A percentile compares a stretch with the other conserved stretches of the same genome.
phyloP scores from a whole-genome alignment of 768 basidiomycete genomes.

The Kwoniella shandongensis region DNA sequence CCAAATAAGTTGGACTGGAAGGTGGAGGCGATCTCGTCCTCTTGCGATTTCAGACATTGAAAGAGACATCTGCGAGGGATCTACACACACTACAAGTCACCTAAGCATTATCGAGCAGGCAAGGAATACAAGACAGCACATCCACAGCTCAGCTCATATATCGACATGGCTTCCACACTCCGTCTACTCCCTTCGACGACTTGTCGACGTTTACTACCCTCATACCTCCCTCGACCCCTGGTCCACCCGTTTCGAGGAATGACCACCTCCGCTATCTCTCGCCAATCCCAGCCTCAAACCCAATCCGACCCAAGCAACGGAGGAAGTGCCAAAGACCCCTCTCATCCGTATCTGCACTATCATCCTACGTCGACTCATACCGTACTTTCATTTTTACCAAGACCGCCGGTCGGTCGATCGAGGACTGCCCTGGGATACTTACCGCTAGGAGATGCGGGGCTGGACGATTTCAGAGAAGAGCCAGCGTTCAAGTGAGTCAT shows the following conservation, averaged over 20 bases:
- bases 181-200: too few species aligned
- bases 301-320: not conserved
- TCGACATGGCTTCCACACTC: too few species aligned
- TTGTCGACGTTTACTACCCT: too few species aligned
- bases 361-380: slow-evolving; percentile 35
- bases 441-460: slow-evolving; percentile 30
- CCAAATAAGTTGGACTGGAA: too few species aligned
- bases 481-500: slow-evolving; percentile 41
- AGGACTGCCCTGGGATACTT: slow-evolving; percentile 46
- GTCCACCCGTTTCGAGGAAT: not conserved
- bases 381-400: slow-evolving; percentile 46
- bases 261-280: not conserved
- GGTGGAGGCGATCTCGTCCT: too few species aligned
- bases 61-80: too few species aligned
- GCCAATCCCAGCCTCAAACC: not conserved
- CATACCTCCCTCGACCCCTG: too few species aligned
- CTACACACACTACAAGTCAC: too few species aligned
- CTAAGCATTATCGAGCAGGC: too few species aligned
- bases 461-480: slow-evolving; percentile 49
- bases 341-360: slow-evolving; percentile 49
- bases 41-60: too few species aligned
- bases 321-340: slow-evolving; percentile 40
- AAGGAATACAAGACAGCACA: too few species aligned
- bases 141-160: too few species aligned
- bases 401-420: slow-evolving; percentile 27